Percentiles rank a stretch among this genome's conserved stretches.
These are phyloP conservation scores for Lachancea kluyveri DNA, from an alignment of 805 yeast genomes.

Conservation along the genomic window DNA sequence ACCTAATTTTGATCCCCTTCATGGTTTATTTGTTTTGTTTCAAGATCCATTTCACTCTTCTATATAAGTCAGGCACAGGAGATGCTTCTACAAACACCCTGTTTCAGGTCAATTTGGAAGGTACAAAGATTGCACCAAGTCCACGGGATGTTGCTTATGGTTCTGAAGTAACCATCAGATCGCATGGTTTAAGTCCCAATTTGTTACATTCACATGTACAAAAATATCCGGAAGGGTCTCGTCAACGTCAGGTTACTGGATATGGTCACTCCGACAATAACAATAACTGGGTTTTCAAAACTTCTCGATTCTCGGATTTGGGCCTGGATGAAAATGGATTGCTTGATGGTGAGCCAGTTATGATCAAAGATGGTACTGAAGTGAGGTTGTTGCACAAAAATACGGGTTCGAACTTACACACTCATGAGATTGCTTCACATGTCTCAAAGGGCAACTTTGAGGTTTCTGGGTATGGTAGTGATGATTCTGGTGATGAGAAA, in stretches of 20 bases:
- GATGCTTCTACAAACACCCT: constrained; percentile 86
- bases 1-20: constrained; percentile 68
- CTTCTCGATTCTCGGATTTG: constrained; percentile 35
- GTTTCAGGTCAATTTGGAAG: constrained; percentile 79
- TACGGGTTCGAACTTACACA: constrained; percentile 63
- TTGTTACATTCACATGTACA: constrained; percentile 72
- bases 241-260: constrained; percentile 74
- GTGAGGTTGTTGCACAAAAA: constrained; percentile 57
- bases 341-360: constrained; percentile 13
- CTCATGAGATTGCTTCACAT: constrained; percentile 63
- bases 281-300: constrained; percentile 61
- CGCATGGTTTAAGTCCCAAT: constrained; percentile 72
- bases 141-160: constrained; percentile 64
- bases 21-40: constrained; percentile 65
- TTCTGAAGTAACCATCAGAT: constrained; percentile 38
- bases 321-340: constrained; percentile 27
- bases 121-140: constrained; percentile 57
- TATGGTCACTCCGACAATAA: constrained; percentile 71
- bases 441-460: constrained; percentile 49
- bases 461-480: constrained; percentile 69
- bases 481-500: constrained; percentile 57
- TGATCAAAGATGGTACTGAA: constrained; percentile 50
- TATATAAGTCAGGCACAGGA: constrained; percentile 84
- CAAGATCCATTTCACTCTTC: constrained; percentile 70
- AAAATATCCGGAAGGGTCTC: constrained; percentile 67